Percentiles rank a stretch among this genome's conserved stretches.
Conservation (phyloP, 768 basidiomycete species). For the Podaxis sp. region DNA sequence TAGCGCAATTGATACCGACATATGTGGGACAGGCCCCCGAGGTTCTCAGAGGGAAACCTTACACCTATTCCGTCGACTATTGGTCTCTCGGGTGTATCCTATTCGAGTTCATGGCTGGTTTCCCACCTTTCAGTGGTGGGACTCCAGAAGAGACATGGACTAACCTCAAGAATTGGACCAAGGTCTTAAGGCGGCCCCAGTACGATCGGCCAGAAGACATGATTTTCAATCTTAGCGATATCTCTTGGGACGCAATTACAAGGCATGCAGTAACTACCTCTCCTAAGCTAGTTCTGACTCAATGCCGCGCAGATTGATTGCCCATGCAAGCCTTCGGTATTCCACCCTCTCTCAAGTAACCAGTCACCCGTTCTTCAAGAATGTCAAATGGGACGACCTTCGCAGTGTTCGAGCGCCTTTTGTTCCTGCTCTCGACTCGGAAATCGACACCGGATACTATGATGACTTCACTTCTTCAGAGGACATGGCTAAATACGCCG, state of each 20-base stretch:
- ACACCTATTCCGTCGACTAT: constrained; percentile 94
- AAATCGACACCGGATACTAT: constrained; percentile 93
- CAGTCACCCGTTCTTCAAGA: constrained; percentile 78
- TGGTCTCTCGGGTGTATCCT: constrained; percentile 99
- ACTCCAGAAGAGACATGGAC: constrained; percentile 99
- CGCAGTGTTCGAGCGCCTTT: constrained; percentile 81
- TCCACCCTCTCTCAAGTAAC: constrained; percentile 69
- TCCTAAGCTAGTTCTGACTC: neutral
- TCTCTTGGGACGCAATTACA: constrained; percentile 93
- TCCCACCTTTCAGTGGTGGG: constrained; percentile 95
- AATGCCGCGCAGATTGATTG: constrained; percentile 59
- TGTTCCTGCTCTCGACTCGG: constrained; percentile 90
- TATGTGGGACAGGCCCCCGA: constrained; percentile 57
- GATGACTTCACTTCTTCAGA: constrained; percentile 85
- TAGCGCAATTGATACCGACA: neutral
- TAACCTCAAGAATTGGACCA: constrained; percentile 97
- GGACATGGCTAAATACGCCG: constrained; percentile 99
- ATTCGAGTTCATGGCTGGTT: constrained; percentile 95
- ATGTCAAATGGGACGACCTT: constrained; percentile 73
- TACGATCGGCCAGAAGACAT: constrained; percentile 96
- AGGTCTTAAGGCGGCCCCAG: constrained; percentile 85
- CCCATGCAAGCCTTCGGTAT: constrained; percentile 79
- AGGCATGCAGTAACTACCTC: constrained; percentile 39
- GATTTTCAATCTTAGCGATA: constrained; percentile 91
- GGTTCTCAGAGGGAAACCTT: constrained; percentile 90